Conservation (phyloP, 768 basidiomycete genomes). For the Phlegmacium glaucopus region DNA sequence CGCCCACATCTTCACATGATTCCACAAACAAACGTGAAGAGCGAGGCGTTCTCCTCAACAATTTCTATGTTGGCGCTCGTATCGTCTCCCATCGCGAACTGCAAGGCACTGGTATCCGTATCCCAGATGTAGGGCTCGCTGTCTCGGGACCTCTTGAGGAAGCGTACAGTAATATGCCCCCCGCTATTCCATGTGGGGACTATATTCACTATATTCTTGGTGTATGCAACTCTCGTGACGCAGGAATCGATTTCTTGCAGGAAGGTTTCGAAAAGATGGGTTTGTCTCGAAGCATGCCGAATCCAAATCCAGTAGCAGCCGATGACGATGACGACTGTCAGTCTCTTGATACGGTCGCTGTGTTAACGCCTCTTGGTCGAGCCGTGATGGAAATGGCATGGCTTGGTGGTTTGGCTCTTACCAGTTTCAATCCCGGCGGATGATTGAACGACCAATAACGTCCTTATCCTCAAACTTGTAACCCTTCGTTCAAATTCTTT, state of each 20-base stretch:
- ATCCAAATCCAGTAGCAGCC: conserved; percentile 22
- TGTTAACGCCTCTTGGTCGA: conserved; percentile 48
- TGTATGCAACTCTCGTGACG: conserved; percentile 55
- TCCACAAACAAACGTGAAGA: conserved; percentile 32
- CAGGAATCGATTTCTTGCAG: conserved; percentile 75
- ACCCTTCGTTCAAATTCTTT: neutral
- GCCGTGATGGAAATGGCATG: conserved; percentile 57
- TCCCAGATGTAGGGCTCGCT: conserved; percentile 68
- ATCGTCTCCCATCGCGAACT: conserved; percentile 72
- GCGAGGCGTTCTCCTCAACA: conserved; percentile 49
- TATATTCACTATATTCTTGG: conserved; percentile 59
- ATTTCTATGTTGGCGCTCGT: conserved; percentile 74
- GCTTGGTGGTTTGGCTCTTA: conserved; percentile 49
- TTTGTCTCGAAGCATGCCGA: conserved; percentile 43
- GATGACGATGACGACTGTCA: conserved; percentile 23
- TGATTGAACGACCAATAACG: conserved; percentile 2
- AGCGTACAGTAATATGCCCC: conserved; percentile 45
- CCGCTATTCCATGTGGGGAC: conserved; percentile 25
- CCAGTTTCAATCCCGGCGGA: conserved; percentile 37
- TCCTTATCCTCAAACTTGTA: neutral
- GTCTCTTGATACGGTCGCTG: conserved; percentile 39
- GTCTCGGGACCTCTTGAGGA: conserved; percentile 58
- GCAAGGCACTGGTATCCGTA: conserved; percentile 66
- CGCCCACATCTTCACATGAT: conserved; percentile 36
- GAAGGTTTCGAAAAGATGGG: conserved; percentile 79